These are phyloP conservation scores for Linum usitatissimum DNA, from an alignment of 345 rosid genomes.

Conservation along the genomic window DNA sequence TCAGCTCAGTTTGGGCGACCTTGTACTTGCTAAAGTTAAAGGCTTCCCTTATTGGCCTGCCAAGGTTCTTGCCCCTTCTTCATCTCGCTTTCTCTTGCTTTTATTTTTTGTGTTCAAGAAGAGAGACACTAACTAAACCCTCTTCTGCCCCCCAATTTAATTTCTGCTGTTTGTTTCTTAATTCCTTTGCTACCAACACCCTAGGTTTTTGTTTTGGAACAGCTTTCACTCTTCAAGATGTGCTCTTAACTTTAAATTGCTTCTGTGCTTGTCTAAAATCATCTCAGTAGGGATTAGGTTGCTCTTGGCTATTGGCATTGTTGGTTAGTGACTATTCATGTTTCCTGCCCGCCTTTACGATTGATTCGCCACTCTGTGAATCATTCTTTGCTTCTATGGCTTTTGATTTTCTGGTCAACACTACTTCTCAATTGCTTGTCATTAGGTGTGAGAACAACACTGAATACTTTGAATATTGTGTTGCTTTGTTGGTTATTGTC, in stretches of 20 bases:
- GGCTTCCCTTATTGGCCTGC: slow-evolving; percentile 99
- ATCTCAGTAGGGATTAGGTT: neutral
- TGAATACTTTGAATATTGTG: neutral
- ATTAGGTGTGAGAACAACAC: neutral
- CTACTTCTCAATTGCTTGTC: neutral
- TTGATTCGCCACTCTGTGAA: neutral
- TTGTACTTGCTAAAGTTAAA: slow-evolving; percentile 94
- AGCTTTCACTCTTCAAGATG: neutral
- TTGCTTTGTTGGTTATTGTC: neutral
- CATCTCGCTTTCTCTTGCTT: neutral
- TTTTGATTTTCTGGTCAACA: neutral
- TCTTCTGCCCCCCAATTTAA: neutral
- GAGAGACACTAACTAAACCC: neutral
- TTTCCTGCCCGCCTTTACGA: neutral
- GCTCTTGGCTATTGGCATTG: neutral
- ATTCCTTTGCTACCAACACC: neutral
- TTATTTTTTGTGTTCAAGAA: neutral
- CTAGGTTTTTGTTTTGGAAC: neutral
- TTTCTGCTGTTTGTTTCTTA: neutral
- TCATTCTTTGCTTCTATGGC: neutral
- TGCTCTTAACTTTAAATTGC: neutral
- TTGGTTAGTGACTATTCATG: neutral
- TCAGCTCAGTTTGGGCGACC: slow-evolving; percentile 79
- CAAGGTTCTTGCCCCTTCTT: slow-evolving; percentile 35
- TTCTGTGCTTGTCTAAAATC: neutral